Evolutionary conservation across 2,329 filamentous ascomycete species (phyloP).

Genomic region (Penicillium sp.): DNA sequence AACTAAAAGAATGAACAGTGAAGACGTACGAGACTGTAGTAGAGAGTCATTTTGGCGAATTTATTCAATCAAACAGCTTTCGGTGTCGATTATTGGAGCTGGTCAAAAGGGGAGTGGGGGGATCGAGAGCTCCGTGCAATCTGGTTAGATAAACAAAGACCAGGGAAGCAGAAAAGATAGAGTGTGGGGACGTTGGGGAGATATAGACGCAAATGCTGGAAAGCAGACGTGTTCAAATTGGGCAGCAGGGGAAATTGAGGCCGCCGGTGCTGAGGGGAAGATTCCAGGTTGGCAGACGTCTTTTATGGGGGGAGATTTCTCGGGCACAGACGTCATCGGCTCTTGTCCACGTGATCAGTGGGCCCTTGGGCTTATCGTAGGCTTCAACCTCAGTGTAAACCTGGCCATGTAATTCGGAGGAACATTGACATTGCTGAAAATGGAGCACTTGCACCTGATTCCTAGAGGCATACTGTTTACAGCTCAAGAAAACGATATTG

Average conservation of each 20-base stretch:
- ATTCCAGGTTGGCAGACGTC: slow-evolving; percentile 59
- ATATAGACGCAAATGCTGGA: not conserved
- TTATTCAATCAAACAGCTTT: not conserved
- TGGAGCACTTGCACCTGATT: no score
- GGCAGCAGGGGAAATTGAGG: slow-evolving; percentile 41
- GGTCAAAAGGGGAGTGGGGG: slow-evolving; percentile 20
- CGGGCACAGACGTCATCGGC: slow-evolving; percentile 35
- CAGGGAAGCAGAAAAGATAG: not conserved
- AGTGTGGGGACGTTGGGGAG: not conserved
- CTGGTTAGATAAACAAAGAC: slow-evolving; percentile 20
- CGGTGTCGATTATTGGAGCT: slow-evolving; percentile 9
- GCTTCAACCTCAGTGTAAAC: no score
- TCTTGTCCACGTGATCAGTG: slow-evolving; percentile 19
- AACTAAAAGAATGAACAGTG: not conserved
- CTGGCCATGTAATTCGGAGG: not conserved
- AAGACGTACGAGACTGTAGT: slow-evolving; percentile 64
- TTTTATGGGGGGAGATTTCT: slow-evolving; percentile 48
- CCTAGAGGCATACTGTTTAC: no score
- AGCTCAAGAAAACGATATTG: no score
- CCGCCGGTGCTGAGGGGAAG: slow-evolving; percentile 9
- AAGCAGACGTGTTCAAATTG: slow-evolving; percentile 8
- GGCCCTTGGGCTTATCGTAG: not conserved
- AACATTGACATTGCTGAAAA: not conserved
- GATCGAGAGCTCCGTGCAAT: slow-evolving; percentile 12
- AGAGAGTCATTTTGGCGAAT: slow-evolving; percentile 63